A percentile compares a stretch with the other conserved stretches of the same genome.
Evolutionary conservation across 306 rosid species (phyloP).

Genomic region (Prosopis cineraria): DNA sequence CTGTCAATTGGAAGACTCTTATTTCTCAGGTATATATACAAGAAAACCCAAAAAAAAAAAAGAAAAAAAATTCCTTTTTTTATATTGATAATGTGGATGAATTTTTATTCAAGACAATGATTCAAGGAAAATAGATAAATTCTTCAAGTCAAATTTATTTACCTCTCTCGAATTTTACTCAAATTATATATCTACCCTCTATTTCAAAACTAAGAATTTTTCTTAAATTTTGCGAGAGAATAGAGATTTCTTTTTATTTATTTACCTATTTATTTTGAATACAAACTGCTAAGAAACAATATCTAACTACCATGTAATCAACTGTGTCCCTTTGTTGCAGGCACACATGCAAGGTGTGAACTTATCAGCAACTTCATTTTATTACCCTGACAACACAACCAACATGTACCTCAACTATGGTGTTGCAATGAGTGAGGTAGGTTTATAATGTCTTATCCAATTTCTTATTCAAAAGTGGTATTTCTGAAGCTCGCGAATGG

Average conservation of each 20-base stretch:
- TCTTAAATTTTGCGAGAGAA: no score
- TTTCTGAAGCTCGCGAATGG: slow-evolving; percentile 16
- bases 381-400: slow-evolving; percentile 48
- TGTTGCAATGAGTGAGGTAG: slow-evolving; percentile 88
- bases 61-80: no score
- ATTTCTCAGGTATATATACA: slow-evolving; percentile 67
- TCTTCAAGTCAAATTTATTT: no score
- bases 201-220: no score
- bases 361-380: slow-evolving; percentile 73
- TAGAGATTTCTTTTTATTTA: no score
- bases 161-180: no score
- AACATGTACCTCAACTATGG: slow-evolving; percentile 68
- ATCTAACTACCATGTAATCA: slow-evolving; percentile 8
- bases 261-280: no score
- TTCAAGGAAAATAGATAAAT: background rate
- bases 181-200: no score
- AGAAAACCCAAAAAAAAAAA: background rate
- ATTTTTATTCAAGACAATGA: no score
- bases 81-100: background rate
- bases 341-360: slow-evolving; percentile 66
- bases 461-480: slow-evolving; percentile 5
- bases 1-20: slow-evolving; percentile 71
- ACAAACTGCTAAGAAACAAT: background rate
- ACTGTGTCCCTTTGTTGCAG: slow-evolving; percentile 51
- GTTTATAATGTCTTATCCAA: slow-evolving; percentile 17